These are phyloP conservation scores for Blyttiomyces sp. DNA, from an alignment of 371 early-diverging fungal species.

Conservation along the genomic window DNA sequence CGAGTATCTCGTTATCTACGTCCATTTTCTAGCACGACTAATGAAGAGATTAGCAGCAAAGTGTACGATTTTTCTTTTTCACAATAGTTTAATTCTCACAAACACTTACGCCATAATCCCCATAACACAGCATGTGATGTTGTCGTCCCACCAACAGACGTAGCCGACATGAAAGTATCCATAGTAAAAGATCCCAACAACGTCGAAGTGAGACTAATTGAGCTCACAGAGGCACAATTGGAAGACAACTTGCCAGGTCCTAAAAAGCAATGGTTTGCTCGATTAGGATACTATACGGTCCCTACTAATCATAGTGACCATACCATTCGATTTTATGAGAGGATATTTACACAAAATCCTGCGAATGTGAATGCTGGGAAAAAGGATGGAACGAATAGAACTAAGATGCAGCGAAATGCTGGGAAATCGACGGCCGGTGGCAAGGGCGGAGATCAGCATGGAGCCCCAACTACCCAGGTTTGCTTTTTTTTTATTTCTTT, in stretches of 20 bases:
- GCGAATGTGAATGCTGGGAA: not conserved
- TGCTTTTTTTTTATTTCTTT: not conserved
- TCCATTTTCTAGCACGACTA: slow-evolving; percentile 47
- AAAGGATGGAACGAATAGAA: not conserved
- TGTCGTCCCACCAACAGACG: slow-evolving; percentile 24
- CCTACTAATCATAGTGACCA: slow-evolving; percentile 34
- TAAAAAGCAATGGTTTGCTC: slow-evolving; percentile 44
- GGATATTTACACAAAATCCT: slow-evolving; percentile 27
- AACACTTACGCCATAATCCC: not conserved
- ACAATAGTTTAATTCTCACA: not conserved
- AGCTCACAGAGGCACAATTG: slow-evolving; percentile 42
- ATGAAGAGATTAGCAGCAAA: slow-evolving; percentile 46
- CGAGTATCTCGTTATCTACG: slow-evolving; percentile 50
- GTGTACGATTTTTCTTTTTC: too few species aligned
- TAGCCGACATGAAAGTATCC: slow-evolving; percentile 37
- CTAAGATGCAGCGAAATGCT: not conserved
- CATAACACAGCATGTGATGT: slow-evolving; percentile 25
- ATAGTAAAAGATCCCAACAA: slow-evolving; percentile 47
- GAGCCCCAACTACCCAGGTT: not conserved
- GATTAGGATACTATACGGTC: slow-evolving; percentile 50
- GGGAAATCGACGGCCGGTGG: not conserved
- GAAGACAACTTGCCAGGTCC: slow-evolving; percentile 20
- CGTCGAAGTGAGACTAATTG: slow-evolving; percentile 49
- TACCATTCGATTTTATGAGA: slow-evolving; percentile 34
- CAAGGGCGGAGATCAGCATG: not conserved